Evolutionary conservation across 2,329 filamentous ascomycete genomes (phyloP), one percentile per base, ranked within the genome.

Genomic region (Blastomyces percursus): DNA sequence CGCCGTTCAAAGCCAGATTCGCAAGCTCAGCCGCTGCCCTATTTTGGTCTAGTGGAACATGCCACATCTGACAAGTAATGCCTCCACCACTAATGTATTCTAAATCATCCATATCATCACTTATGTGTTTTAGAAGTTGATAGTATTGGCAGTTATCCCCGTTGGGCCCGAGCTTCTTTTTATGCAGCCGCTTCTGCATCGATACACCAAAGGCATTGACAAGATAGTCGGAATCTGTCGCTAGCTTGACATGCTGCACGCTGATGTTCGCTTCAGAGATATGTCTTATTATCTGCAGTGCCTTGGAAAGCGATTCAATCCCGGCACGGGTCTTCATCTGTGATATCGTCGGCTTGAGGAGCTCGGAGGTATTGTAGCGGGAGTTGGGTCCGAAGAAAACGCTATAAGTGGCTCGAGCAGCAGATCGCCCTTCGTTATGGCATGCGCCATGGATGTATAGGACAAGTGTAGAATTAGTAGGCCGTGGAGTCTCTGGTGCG

Each of bases 381-480:
- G 58, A 60, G 11, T n/a, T 8, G 32, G 32, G 32, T n/a, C 58
- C 58, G 27, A 60, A 51, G 19, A 24, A 59, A 19, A 59, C 24
- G 6, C 44, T 30, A 40, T 21, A 51, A 30, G 59, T 32, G 9
- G 48, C 48, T 2, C 59, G 48, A 21, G 48, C 59, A 30, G 24
- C 9, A 11, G n/a, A 24, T 30, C 24, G 32, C 0, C 59, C 48
- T 12, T 60, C 50, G 9, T 60, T 60, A 32, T 40, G 46, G 59
- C 59, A 60, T 52, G 59, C n/a, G 12, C 59, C 59, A 19, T 60
- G 32, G 16, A 60, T 51, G 9, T 60, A 60, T 19, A n/a, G n/a
- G 16, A 54, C 46, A 14, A 60, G 59, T 21, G 59, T 50, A 4
- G 30, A 52, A 48, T 38, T 51, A 21, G 40, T 27, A 19, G 7